These are phyloP conservation scores for Kwoniella sp. DNA, from an alignment of 768 basidiomycete genomes.

Conservation along the genomic window DNA sequence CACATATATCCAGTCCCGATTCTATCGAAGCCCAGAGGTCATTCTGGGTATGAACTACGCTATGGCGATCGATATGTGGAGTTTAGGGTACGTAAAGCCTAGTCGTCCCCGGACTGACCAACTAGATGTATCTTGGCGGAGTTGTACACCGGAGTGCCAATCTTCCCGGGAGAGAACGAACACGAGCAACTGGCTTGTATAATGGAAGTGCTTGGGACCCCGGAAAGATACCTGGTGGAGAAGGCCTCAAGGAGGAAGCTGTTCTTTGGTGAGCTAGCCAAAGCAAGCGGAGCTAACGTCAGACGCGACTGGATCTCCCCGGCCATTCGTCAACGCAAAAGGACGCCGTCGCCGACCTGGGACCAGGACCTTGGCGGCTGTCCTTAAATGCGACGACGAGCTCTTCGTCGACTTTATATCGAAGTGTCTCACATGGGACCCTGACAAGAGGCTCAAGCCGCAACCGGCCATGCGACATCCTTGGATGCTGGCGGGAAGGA, in stretches of 20 bases:
- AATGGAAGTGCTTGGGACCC: constrained; percentile 96
- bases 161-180: constrained; percentile 98
- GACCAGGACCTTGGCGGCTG: constrained; percentile 80
- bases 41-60: constrained; percentile 99
- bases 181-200: constrained; percentile 97
- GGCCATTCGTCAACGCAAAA: constrained; percentile 93
- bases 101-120: background rate
- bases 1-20: constrained; percentile 98
- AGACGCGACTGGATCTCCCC: constrained; percentile 91
- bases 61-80: constrained; percentile 99
- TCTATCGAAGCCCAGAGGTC: constrained; percentile 99
- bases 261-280: constrained; percentile 74
- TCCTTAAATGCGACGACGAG: constrained; percentile 86
- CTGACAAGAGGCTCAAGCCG: constrained; percentile 89
- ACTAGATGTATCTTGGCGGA: constrained; percentile 83
- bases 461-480: constrained; percentile 87
- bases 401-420: constrained; percentile 94
- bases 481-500: constrained; percentile 62
- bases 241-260: constrained; percentile 87
- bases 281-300: background rate
- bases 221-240: constrained; percentile 91
- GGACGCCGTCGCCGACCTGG: constrained; percentile 87
- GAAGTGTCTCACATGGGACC: constrained; percentile 98
- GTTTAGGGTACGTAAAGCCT: constrained; percentile 59
- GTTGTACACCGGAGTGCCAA: constrained; percentile 93